Percentiles rank a stretch among this genome's conserved stretches.
These are phyloP conservation scores for Kuraishia floccosa DNA, from an alignment of 805 yeast genomes.

Conservation along the genomic window DNA sequence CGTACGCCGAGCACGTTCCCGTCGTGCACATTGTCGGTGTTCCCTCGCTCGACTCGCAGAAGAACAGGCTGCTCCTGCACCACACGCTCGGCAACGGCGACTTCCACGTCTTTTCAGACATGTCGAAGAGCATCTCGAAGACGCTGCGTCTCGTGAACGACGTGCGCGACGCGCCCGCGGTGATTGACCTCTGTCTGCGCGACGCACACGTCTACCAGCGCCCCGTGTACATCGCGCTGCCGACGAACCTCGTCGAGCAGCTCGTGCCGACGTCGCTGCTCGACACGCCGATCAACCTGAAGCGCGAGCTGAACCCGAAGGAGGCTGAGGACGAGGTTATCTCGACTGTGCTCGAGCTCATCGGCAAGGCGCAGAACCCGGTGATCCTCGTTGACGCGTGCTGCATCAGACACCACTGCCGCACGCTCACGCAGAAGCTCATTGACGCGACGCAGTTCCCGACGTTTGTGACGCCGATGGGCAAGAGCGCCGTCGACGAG, in stretches of 20 bases:
- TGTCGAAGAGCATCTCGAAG: constrained; percentile 64
- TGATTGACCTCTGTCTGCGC: constrained; percentile 65
- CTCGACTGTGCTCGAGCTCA: constrained; percentile 36
- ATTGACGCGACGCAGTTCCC: constrained; percentile 68
- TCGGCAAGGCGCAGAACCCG: constrained; percentile 54
- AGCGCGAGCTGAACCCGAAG: constrained; percentile 43
- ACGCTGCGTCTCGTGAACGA: constrained; percentile 58
- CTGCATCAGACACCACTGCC: constrained; percentile 66
- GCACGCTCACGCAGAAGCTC: constrained; percentile 49
- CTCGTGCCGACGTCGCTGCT: constrained; percentile 45
- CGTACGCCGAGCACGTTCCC: constrained; percentile 86
- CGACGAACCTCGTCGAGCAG: constrained; percentile 69
- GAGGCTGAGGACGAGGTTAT: constrained; percentile 57
- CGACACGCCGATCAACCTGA: constrained; percentile 53
- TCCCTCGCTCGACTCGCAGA: constrained; percentile 66
- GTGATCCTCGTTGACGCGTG: constrained; percentile 79
- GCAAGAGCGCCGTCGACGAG: constrained; percentile 73
- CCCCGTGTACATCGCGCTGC: constrained; percentile 76
- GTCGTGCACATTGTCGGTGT: constrained; percentile 78
- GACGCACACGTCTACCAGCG: constrained; percentile 63
- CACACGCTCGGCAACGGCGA: constrained; percentile 82
- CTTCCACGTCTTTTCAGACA: constrained; percentile 66
- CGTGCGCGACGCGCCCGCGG: constrained; percentile 51
- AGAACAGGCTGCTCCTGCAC: constrained; percentile 62
- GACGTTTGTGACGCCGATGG: constrained; percentile 83